phyloP scores from a whole-genome alignment of 805 yeast species.

The Metschnikowia kofuensis region DNA sequence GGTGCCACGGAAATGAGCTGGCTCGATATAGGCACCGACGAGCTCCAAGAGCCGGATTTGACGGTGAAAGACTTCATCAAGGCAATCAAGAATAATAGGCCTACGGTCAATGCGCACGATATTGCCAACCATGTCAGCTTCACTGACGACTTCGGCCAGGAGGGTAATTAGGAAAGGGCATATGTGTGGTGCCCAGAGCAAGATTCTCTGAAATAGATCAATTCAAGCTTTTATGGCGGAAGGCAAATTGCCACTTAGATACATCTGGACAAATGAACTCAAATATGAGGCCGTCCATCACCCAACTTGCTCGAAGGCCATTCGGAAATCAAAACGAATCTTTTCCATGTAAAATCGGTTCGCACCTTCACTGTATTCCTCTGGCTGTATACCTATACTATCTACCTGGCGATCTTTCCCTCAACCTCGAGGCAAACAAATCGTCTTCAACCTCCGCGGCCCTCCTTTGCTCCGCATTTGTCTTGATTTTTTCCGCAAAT shows the following conservation, averaged over 20 bases:
- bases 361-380: not conserved
- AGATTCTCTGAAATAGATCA: not conserved
- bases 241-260: no score
- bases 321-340: no score
- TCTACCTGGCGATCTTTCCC: conserved; percentile 18
- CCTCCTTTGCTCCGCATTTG: conserved; percentile 5
- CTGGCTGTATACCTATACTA: not conserved
- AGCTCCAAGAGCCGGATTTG: conserved; percentile 84
- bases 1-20: conserved; percentile 88
- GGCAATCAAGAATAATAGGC: conserved; percentile 87
- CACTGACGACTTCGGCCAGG: conserved; percentile 95
- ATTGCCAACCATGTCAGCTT: conserved; percentile 79
- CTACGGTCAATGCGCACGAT: conserved; percentile 89
- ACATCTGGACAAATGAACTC: no score
- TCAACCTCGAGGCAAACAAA: conserved; percentile 33
- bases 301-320: no score
- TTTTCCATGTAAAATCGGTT: not conserved
- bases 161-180: conserved; percentile 60
- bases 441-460: conserved; percentile 29
- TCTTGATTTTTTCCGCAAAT: conserved; percentile 21
- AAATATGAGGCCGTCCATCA: no score
- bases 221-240: not conserved
- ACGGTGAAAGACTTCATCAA: conserved; percentile 90
- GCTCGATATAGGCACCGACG: conserved; percentile 88
- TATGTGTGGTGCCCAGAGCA: no score